Base-by-base conservation (phyloP, 257 asterid genomes). In the Solanum ahanhuiri region DNA sequence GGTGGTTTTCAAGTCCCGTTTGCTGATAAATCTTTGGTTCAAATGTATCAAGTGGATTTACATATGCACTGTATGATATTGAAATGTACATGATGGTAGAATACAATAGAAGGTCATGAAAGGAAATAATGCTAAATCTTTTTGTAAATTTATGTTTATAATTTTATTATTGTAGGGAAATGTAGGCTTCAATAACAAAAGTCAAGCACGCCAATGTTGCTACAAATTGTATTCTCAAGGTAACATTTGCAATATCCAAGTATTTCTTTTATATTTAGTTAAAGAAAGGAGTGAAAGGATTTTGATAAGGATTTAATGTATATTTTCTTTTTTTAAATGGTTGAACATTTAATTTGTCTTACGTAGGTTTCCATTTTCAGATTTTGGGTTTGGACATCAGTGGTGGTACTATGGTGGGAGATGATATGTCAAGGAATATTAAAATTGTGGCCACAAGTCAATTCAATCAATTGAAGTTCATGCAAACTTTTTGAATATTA, bases 221-320 rank as follows among this genome's bases (percentile, higher is more conserved):
- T 39, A 9, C 45, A 41, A 5, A 48, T 48, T 89, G 87, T 63
- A 57, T 87, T 76, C 90, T 87, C 69, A 89, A 67, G 88, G 86
- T 87, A 82, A 67, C 51, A 54, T 54, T 54, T 17, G 9, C 8
- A 18, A 54, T 54, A 54, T 54, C 9, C 3, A 51, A 51, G 18
- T 51, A 51, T 15, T 51, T 51, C 22, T 51, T 6, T 6, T 51
- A 51, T 15, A 15, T 5, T 51, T 51, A 51, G 60, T 51, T 51
- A 17, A 15, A 51, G 3, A 51, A 4, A 4, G 60, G 8, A 15
- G 9, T 51, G 48, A 41, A 41, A 48, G 6, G 48, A 41, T 41
- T 41, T 17, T 51, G 17, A 51, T 15, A 15, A 51, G 60, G 3
- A 51, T 15, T 51, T 51, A 51, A 15, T 51, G 8, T 15, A 17